phyloP scores from a whole-genome alignment of 2,329 filamentous ascomycete species.

The Phymatotrichopsis omnivora region DNA sequence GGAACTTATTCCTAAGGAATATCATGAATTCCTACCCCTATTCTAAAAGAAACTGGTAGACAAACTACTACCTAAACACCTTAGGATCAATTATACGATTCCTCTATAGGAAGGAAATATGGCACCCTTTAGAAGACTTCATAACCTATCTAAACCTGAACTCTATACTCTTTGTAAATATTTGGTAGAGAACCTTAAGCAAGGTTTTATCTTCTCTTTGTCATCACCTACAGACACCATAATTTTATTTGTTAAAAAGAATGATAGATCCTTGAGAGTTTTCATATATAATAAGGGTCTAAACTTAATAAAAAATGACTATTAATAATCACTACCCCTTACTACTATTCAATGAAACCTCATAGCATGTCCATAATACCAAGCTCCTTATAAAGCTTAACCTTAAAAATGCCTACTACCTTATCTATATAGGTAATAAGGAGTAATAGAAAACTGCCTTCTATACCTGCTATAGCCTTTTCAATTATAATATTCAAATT shows the following conservation, averaged over 20 bases:
- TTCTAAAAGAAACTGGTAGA: too few relatives aligned
- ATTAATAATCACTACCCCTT: conserved; percentile 34
- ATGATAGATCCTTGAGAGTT: conserved; percentile 31
- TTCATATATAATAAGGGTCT: conserved; percentile 35
- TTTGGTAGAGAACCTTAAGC: conserved; percentile 23
- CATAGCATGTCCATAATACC: too few relatives aligned
- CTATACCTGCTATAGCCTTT: background rate
- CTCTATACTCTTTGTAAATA: conserved; percentile 25
- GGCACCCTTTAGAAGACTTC: too few relatives aligned
- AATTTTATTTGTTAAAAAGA: conserved; percentile 34
- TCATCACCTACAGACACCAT: conserved; percentile 23
- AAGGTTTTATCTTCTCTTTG: conserved; percentile 25
- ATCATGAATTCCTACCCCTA: too few relatives aligned
- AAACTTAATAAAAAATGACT: conserved; percentile 35
- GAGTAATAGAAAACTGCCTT: conserved; percentile 29
- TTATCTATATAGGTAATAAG: too few relatives aligned
- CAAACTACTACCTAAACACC: too few relatives aligned
- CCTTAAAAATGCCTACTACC: conserved; percentile 33
- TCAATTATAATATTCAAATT: too few relatives aligned
- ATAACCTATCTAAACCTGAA: too few relatives aligned
- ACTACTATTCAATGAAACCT: conserved; percentile 33
- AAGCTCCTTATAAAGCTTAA: conserved; percentile 36
- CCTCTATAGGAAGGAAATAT: too few relatives aligned
- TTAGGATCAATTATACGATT: too few relatives aligned
- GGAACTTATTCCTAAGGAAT: too few relatives aligned